Base-by-base conservation (phyloP, 805 yeast genomes). In the Ogataea chonburiensis region DNA sequence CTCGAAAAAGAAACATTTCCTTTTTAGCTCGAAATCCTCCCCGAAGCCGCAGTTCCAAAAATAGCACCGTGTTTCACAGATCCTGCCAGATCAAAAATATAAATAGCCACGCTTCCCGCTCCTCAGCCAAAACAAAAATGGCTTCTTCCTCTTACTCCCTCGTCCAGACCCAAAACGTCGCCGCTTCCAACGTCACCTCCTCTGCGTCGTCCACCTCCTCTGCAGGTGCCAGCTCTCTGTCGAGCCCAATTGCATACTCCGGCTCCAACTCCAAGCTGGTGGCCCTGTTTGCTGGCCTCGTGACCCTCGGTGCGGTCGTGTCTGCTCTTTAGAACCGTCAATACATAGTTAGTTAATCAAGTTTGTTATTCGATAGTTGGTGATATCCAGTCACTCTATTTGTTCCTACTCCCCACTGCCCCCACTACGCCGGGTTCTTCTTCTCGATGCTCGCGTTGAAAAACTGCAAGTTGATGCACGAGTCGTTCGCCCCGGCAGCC, bases 401-500 rank as follows among this genome's bases (percentile, higher is more conserved):
- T n/a, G n/a, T n/a, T n/a, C n/a, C n/a, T n/a, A n/a, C n/a, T n/a
- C n/a, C n/a, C n/a, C n/a, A n/a, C n/a, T n/a, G n/a, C n/a, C n/a
- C n/a, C 7, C 22, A 10, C 27, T 34, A 57, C 23, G 40, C 29
- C 4, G 77, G 77, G 42, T 75, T 73, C 35, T 63, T 66, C 38
- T 60, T 61, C 33, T 73, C 78, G 3, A 68, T 52, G 12, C 72
- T 65, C 3, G 77, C 68, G 35, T 74, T 81, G 53, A 79, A 79
- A 37, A 71, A 56, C 12, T 75, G 70, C 35, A 79, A 56, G 38
- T 72, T 72, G 12, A 79, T 53, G 2, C 81, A 71, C 0, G 74
- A 67, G 46, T 79, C 83, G 52, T 77, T 77, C 18, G 64, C 43
- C 5, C 70, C 63, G 39, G 65, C 60, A 5, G 59, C 48, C 1